phyloP scores from a whole-genome alignment of 345 rosid species.

The Lagerstroemia speciosa region DNA sequence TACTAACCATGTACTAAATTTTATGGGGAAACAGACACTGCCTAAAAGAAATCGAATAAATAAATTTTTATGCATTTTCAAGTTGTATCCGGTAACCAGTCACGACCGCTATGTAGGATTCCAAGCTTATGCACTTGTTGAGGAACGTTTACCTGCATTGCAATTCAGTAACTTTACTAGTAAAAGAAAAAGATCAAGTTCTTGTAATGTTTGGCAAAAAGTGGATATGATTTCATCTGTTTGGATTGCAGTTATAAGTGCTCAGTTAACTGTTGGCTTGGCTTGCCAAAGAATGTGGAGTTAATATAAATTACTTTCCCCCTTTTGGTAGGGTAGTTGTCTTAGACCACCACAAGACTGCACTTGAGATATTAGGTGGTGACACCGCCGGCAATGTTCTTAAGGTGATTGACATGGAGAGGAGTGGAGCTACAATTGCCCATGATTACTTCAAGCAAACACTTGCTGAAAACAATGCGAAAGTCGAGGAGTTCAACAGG shows the following conservation, averaged over 20 bases:
- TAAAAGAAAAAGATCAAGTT: not conserved
- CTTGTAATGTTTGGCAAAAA: not conserved
- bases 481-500: constrained; percentile 25
- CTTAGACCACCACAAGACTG: constrained; percentile 70
- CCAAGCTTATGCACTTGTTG: not conserved
- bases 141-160: not conserved
- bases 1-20: too few species aligned
- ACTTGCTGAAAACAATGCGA: constrained; percentile 10
- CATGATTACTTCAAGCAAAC: constrained; percentile 57
- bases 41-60: too few species aligned
- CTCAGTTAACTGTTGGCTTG: not conserved
- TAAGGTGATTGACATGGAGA: constrained; percentile 43
- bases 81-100: too few species aligned
- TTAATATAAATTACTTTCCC: not conserved
- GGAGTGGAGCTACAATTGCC: constrained; percentile 79
- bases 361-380: constrained; percentile 34
- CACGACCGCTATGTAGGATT: not conserved
- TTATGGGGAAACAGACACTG: too few species aligned
- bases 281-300: not conserved
- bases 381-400: constrained; percentile 31
- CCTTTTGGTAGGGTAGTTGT: constrained; percentile 29
- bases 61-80: too few species aligned
- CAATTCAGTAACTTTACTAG: not conserved
- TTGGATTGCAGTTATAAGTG: not conserved
- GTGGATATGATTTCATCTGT: not conserved